Evolutionary conservation across 345 rosid genomes (phyloP).

Genomic region (Raphanus raphanistrum): DNA sequence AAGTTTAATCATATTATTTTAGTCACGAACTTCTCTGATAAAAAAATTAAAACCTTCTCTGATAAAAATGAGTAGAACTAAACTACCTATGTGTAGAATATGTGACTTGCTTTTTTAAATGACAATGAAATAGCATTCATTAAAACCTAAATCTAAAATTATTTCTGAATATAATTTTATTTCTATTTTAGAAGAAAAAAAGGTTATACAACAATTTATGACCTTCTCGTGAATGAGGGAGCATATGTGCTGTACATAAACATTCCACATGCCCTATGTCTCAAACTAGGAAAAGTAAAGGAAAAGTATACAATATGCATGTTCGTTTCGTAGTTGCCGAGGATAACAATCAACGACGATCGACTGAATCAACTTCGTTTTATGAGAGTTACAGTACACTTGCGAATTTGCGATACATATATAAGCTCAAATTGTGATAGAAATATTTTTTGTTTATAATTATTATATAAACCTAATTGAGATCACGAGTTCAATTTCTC

Average conservation of each 20-base stretch:
- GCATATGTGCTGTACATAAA: conserved; percentile 28
- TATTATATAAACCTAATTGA: too few relatives aligned
- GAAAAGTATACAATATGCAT: conserved; percentile 14
- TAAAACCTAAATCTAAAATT: background rate
- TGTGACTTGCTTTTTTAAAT: background rate
- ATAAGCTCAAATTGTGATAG: too few relatives aligned
- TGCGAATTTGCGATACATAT: too few relatives aligned
- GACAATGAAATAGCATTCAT: background rate
- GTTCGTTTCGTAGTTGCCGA: background rate
- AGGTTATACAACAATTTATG: background rate
- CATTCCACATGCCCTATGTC: conserved; percentile 33
- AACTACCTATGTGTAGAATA: background rate
- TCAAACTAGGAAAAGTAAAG: conserved; percentile 12
- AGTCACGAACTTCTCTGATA: background rate
- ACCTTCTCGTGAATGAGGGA: conserved; percentile 18
- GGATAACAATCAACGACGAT: background rate
- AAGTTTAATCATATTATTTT: too few relatives aligned
- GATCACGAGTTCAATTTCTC: background rate
- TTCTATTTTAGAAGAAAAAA: background rate
- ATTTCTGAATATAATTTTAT: background rate
- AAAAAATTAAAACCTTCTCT: background rate
- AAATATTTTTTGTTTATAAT: too few relatives aligned
- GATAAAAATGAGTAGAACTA: background rate
- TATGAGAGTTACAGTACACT: background rate
- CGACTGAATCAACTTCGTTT: background rate